Evolutionary conservation across 2,329 filamentous ascomycete species (phyloP), one percentile per base, ranked within the genome.

Genomic region (Calonectria crousiana): DNA sequence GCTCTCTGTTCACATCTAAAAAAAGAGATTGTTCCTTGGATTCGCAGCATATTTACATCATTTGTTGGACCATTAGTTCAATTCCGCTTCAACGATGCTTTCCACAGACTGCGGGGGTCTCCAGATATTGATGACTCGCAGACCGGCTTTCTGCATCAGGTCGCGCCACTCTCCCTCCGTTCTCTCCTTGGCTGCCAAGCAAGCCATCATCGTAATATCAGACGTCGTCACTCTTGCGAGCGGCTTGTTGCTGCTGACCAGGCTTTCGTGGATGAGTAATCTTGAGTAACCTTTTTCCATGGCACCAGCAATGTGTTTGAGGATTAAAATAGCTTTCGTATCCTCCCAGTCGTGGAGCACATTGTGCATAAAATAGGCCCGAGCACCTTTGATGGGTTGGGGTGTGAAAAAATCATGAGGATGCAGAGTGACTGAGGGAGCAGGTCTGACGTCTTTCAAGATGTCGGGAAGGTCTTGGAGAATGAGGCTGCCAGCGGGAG

Each of bases 281-380:
- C 79, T 84, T 5, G 84, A 86, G 66, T 86, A 86, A 0, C 82
- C 83, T 49, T 53, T 78, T 36, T 81, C 77, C 80, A 82, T 82
- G 0, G 80, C 80, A 4, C 69, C 56, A 9, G 69, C 67, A 9
- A 78, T 62, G 3, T 77, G 65, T 4, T 73, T 66, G 11, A 85
- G 76, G 26, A 88, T 87, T n/a, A 75, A 72, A 1, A 77, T 71
- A 0, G 82, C 79, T 16, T 86, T 80, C 2, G 81, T 81, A 32
- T 89, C 86, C 0, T 85, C 82, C 88, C 88, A 90, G 77, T 89
- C 87, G 75, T 90, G 88, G 4, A 90, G 77, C 26, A 90, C 88
- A 72, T 84, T 84, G 34, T 88, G 86, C 74, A 90, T 82, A 51
- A 89, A 82, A 76, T 89, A 90, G 75, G 78, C 81, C 8, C 82